A percentile compares a stretch with the other conserved stretches of the same genome.
These are phyloP conservation scores for Tetrapisispora arboricola DNA, from an alignment of 805 yeast species.

Conservation along the genomic window DNA sequence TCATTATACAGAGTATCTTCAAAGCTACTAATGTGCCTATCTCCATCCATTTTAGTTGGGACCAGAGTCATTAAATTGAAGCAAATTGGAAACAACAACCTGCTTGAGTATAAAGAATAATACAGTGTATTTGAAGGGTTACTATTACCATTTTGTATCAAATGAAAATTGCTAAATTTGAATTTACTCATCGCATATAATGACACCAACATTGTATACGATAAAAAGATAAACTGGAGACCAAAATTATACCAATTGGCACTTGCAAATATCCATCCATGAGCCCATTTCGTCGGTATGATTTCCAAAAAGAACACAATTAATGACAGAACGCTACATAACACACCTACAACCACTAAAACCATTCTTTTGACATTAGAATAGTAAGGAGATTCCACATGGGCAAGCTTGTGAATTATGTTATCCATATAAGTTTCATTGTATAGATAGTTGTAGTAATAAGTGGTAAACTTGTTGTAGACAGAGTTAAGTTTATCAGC, in stretches of 20 bases:
- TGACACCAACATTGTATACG: constrained; percentile 22
- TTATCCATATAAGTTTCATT: constrained; percentile 17
- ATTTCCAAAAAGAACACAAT: constrained; percentile 18
- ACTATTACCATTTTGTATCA: constrained; percentile 26
- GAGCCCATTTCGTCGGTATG: constrained; percentile 20
- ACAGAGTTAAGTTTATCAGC: constrained; percentile 18
- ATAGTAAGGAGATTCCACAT: constrained; percentile 13
- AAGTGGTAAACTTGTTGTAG: constrained; percentile 23
- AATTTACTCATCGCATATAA: constrained; percentile 27
- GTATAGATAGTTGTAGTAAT: constrained; percentile 24
- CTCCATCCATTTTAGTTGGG: constrained; percentile 8
- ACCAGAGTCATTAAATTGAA: constrained; percentile 26
- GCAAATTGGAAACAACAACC: constrained; percentile 27
- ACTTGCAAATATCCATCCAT: constrained; percentile 16
- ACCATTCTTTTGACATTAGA: constrained; percentile 4
- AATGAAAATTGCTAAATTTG: constrained; percentile 25
- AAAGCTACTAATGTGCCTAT: constrained; percentile 14
- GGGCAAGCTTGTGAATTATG: constrained; percentile 22
- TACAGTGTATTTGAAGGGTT: constrained; percentile 26
- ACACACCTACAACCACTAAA: constrained; percentile 7
- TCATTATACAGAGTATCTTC: constrained; percentile 20
- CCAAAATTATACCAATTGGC: constrained; percentile 15
- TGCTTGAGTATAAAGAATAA: constrained; percentile 25
- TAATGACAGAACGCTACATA: constrained; percentile 9
- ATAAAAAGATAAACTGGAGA: constrained; percentile 16